Evolutionary conservation across 1,284 basidiomycete species (phyloP).

Genomic region (Rhizoctonia solani): DNA sequence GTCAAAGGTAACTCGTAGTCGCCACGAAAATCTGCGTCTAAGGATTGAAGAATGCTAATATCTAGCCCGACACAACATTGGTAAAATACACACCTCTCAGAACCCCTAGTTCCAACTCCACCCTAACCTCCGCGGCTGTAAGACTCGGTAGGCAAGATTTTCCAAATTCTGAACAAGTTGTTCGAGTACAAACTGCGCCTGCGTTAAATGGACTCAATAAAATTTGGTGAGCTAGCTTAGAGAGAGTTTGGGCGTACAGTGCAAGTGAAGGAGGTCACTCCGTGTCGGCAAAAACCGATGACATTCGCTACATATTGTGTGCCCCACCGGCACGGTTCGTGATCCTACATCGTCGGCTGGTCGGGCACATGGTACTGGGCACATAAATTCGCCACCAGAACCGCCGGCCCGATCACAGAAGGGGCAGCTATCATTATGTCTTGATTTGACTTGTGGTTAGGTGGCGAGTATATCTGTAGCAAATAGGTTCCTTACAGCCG

Average conservation of each 20-base stretch:
- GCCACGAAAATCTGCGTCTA: conserved; percentile 12
- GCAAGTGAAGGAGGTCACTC: neutral
- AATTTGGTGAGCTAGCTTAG: too few species aligned
- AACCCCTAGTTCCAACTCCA: neutral
- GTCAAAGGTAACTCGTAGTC: neutral
- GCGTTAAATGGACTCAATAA: neutral
- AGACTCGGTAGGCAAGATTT: too few species aligned
- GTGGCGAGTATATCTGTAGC: neutral
- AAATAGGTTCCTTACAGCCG: neutral
- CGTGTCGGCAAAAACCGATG: conserved; percentile 18
- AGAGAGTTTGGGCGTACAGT: neutral
- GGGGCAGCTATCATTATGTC: neutral
- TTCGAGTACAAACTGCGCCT: conserved; percentile 24
- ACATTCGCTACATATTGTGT: conserved; percentile 14
- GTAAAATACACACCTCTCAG: conserved; percentile 10
- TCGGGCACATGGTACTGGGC: neutral
- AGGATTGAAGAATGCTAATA: neutral
- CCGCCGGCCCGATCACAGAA: conserved; percentile 19
- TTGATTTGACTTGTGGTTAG: neutral
- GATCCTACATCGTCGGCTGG: neutral
- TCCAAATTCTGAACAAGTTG: conserved; percentile 14
- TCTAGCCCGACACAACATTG: neutral
- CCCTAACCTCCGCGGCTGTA: neutral
- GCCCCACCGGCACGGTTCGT: conserved; percentile 10
- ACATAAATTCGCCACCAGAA: conserved; percentile 15